phyloP scores from a whole-genome alignment of 1,139 yeast species.

The Sugiyamaella castrensis region DNA sequence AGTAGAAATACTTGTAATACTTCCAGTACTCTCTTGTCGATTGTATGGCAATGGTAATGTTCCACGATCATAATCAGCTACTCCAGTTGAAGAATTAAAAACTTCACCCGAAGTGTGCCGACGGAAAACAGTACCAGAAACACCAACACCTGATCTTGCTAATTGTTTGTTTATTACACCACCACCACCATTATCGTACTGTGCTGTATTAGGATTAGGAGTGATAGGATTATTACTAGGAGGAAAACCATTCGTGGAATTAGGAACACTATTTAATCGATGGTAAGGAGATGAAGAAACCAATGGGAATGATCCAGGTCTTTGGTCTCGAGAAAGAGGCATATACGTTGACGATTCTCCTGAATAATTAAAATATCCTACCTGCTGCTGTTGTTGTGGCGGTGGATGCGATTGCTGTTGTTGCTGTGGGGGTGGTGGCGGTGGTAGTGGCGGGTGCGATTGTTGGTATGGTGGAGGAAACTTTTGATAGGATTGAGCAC shows the following conservation, averaged over 20 bases:
- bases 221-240: conserved; percentile 1
- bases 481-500: conserved; percentile 4
- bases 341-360: conserved; percentile 6
- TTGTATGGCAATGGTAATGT: neutral
- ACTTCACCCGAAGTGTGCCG: conserved; percentile 32
- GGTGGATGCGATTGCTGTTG: neutral
- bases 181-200: neutral
- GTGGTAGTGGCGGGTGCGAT: conserved; percentile 1
- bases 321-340: conserved; percentile 30
- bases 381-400: conserved; percentile 5
- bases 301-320: conserved; percentile 34
- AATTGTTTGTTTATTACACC: too few species aligned
- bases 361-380: conserved; percentile 11
- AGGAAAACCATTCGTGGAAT: neutral
- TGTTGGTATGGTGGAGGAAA: conserved; percentile 13
- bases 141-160: too few species aligned
- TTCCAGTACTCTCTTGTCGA: conserved; percentile 14
- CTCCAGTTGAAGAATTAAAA: conserved; percentile 1
- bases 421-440: conserved; percentile 8
- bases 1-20: conserved; percentile 6
- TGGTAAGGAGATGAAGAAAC: conserved; percentile 15
- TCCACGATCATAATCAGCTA: neutral
- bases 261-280: conserved; percentile 8
- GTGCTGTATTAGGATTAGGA: conserved; percentile 4
- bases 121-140: conserved; percentile 17